phyloP scores from a whole-genome alignment of 371 early-diverging fungal genomes.

The Mortierella sp. region DNA sequence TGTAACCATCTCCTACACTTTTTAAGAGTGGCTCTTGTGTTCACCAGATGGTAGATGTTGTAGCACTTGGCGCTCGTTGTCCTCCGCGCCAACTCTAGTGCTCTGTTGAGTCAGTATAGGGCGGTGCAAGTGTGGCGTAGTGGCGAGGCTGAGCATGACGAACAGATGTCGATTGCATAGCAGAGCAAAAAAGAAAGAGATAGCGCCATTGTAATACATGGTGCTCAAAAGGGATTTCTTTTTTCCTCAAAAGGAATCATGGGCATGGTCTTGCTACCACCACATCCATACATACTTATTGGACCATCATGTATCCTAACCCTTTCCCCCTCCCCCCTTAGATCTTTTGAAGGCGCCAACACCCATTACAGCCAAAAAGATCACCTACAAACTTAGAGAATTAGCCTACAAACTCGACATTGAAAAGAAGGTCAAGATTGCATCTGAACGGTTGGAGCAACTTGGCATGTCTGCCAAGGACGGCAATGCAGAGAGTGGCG shows the following conservation, averaged over 20 bases:
- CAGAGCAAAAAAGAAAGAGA: constrained; percentile 16
- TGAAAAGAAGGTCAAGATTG: constrained; percentile 83
- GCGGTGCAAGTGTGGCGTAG: too few species aligned
- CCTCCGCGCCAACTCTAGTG: too few species aligned
- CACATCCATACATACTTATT: too few species aligned
- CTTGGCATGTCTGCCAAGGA: constrained; percentile 52
- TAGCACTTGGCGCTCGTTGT: too few species aligned
- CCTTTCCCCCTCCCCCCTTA: constrained; percentile 11
- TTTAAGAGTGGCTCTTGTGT: too few species aligned
- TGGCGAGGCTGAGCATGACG: too few species aligned
- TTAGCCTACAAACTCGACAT: constrained; percentile 84
- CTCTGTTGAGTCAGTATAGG: too few species aligned
- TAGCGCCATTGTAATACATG: constrained; percentile 13
- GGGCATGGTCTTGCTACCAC: constrained; percentile 1
- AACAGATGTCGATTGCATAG: too few species aligned
- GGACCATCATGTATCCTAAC: too few species aligned
- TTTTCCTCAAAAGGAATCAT: too few species aligned
- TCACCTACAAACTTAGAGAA: constrained; percentile 81
- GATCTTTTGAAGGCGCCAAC: constrained; percentile 74
- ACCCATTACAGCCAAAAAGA: constrained; percentile 77
- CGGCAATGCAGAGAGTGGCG: constrained; percentile 68
- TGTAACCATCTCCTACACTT: too few species aligned
- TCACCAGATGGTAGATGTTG: too few species aligned
- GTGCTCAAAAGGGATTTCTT: constrained; percentile 11
- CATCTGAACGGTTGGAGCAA: constrained; percentile 56